Evolutionary conservation across 148 eudicot genomes (phyloP), one percentile per base, ranked within the genome.

Genomic region (Rheum nobile): DNA sequence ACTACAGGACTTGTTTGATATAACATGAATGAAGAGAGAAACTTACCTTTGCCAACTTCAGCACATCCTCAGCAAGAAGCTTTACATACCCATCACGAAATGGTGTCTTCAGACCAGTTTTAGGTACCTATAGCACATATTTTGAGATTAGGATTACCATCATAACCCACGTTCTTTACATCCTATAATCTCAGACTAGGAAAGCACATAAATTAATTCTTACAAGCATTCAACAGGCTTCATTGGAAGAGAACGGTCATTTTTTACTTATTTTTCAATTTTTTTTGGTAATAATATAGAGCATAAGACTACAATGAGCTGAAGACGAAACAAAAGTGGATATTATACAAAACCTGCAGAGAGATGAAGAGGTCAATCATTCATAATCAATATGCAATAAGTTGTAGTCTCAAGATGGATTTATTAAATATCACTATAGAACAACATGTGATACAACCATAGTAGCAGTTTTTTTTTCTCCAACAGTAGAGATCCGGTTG

Each of bases 21-120:
- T n/a, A n/a, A n/a, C n/a, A n/a, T n/a, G n/a, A n/a, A n/a, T n/a
- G n/a, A n/a, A n/a, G n/a, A n/a, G n/a, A n/a, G 70, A 48, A 77
- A 77, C 76, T 85, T 75, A 90, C 99, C 96, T 86, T 92, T 26
- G 99, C 97, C 67, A 86, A 86, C 76, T 82, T 84, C 47, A 96
- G 74, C 63, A 96, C 97, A 44, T 87, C 96, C 81, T 92, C 91
- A 4, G 97, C 97, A 55, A 96, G 79, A 82, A 90, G 96, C 83
- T 77, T 86, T 79, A 96, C 77, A 77, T 90, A 85, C 71, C 99
- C 97, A 83, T 90, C 99, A 28, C 99, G 93, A 81, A 96, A 96
- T 38, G 99, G 99, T 14, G 99, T 96, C 85, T 87, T 87, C 67
- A 96, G 82, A 61, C 99, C 99, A 84, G 74, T 86, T 78, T 75